Percentiles rank a stretch among this genome's conserved stretches.
Evolutionary conservation across 805 yeast species (phyloP).

Genomic region (Kregervanrija delftensis): DNA sequence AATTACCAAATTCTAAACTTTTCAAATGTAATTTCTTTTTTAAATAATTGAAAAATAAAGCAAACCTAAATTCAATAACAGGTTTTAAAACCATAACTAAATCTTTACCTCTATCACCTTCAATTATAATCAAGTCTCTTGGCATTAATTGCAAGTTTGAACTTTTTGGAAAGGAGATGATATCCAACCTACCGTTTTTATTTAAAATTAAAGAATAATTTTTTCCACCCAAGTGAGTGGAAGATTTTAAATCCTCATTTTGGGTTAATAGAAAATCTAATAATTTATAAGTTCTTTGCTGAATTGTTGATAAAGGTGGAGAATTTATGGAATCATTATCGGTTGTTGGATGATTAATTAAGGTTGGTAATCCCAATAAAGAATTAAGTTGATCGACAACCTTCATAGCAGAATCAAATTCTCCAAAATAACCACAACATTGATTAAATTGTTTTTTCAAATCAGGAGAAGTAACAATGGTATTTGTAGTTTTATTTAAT

Average conservation of each 20-base stretch:
- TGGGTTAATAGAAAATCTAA: conserved; percentile 35
- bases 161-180: conserved; percentile 58
- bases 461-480: conserved; percentile 52
- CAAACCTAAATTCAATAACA: conserved; percentile 51
- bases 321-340: background rate
- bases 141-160: conserved; percentile 52
- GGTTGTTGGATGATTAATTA: conserved; percentile 1
- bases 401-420: conserved; percentile 29
- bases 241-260: conserved; percentile 36
- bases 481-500: conserved; percentile 40
- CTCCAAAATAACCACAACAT: conserved; percentile 52
- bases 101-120: conserved; percentile 82
- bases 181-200: conserved; percentile 48
- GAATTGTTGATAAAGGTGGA: conserved; percentile 15
- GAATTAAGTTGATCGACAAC: conserved; percentile 32
- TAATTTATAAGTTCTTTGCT: conserved; percentile 24
- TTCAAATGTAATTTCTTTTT: conserved; percentile 67
- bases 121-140: conserved; percentile 67
- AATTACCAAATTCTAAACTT: conserved; percentile 35
- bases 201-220: conserved; percentile 30
- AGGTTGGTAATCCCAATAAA: conserved; percentile 16
- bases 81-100: conserved; percentile 69
- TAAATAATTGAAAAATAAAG: conserved; percentile 64
- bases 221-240: conserved; percentile 25
- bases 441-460: conserved; percentile 42